Percentiles rank a stretch among this genome's conserved stretches.
phyloP scores from a whole-genome alignment of 1,284 basidiomycete genomes.

The Albatrellus sp. region DNA sequence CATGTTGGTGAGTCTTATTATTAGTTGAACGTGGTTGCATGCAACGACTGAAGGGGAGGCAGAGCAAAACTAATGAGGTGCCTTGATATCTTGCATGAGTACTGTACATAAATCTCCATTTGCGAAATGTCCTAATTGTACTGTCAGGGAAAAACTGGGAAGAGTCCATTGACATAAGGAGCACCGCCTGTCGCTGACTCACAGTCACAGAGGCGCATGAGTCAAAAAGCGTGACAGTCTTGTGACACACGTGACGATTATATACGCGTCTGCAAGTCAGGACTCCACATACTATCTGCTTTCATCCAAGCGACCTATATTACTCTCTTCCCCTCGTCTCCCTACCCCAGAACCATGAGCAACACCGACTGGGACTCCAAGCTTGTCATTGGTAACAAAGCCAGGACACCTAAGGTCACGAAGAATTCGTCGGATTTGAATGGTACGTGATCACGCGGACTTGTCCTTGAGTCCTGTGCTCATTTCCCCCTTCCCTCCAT shows the following conservation, averaged over 20 bases:
- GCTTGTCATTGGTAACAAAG: slow-evolving; percentile 67
- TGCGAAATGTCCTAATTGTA: too few relatives aligned
- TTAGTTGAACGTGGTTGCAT: too few relatives aligned
- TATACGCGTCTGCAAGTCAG: not conserved
- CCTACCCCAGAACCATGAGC: slow-evolving; percentile 28
- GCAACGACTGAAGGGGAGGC: too few relatives aligned
- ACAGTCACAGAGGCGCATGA: too few relatives aligned
- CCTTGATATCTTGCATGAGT: too few relatives aligned
- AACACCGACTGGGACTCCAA: slow-evolving; percentile 61
- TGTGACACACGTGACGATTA: not conserved
- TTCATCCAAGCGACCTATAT: not conserved
- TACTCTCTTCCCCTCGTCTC: not conserved
- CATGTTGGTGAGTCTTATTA: too few relatives aligned
- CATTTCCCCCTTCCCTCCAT: slow-evolving; percentile 7
- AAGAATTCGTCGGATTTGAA: slow-evolving; percentile 62
- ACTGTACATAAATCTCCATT: too few relatives aligned
- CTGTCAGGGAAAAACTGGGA: too few relatives aligned
- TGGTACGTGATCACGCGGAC: slow-evolving; percentile 31
- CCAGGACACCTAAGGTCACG: slow-evolving; percentile 56
- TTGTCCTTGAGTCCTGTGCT: slow-evolving; percentile 5
- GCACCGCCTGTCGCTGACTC: too few relatives aligned
- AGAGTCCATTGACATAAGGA: too few relatives aligned
- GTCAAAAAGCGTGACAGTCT: slow-evolving; percentile 4
- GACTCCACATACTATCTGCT: not conserved
- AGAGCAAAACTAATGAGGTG: too few relatives aligned